Evolutionary conservation across 768 basidiomycete species (phyloP).

Genomic region (Suillus brevipes): DNA sequence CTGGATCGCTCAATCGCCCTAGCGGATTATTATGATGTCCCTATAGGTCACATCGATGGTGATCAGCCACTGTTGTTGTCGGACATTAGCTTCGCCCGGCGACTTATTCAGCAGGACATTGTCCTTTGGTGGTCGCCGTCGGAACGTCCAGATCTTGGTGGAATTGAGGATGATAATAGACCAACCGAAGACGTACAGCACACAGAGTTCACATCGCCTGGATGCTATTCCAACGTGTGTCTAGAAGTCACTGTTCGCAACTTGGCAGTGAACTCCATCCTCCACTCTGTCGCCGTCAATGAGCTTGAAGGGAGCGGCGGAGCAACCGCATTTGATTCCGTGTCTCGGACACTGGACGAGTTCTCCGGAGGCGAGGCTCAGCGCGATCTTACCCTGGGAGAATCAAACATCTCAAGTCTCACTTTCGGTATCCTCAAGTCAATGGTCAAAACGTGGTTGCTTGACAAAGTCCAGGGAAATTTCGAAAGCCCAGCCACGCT

Average conservation of each 20-base stretch:
- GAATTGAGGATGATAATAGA: slow-evolving; percentile 83
- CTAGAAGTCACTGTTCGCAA: slow-evolving; percentile 88
- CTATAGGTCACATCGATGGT: slow-evolving; percentile 88
- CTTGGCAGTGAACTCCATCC: slow-evolving; percentile 88
- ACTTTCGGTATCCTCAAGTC: slow-evolving; percentile 82
- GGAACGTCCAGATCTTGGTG: slow-evolving; percentile 89
- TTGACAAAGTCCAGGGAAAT: slow-evolving; percentile 76
- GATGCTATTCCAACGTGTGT: slow-evolving; percentile 91
- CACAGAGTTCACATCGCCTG: slow-evolving; percentile 82
- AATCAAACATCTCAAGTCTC: slow-evolving; percentile 83
- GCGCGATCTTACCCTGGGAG: slow-evolving; percentile 81
- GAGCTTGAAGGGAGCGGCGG: slow-evolving; percentile 97
- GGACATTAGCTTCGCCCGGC: slow-evolving; percentile 89
- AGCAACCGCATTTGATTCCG: slow-evolving; percentile 90
- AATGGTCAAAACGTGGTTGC: slow-evolving; percentile 89
- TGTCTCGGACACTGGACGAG: slow-evolving; percentile 87
- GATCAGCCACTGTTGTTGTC: slow-evolving; percentile 87
- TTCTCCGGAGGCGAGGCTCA: slow-evolving; percentile 64
- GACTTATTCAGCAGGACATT: slow-evolving; percentile 83
- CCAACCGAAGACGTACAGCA: slow-evolving; percentile 75
- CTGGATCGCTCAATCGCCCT: slow-evolving; percentile 76
- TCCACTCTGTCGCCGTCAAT: slow-evolving; percentile 94
- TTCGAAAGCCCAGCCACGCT: slow-evolving; percentile 65
- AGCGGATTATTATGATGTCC: slow-evolving; percentile 90
- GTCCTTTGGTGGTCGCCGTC: slow-evolving; percentile 96